Percentiles rank a stretch among this genome's conserved stretches.
Evolutionary conservation across 768 basidiomycete species (phyloP).

Genomic region (Calocybe indica): DNA sequence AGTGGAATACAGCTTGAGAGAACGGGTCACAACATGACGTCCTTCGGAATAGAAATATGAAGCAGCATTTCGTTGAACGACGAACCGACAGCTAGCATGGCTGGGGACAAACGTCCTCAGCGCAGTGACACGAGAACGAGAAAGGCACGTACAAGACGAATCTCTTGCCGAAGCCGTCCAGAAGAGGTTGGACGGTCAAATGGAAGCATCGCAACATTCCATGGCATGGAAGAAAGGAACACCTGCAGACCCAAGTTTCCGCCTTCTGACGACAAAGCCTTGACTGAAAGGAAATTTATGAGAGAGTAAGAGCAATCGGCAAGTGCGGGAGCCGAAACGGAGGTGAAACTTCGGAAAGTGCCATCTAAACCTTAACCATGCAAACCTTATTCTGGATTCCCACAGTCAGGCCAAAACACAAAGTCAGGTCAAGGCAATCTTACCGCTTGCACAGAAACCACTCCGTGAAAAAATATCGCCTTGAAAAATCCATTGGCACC

Average conservation of each 20-base stretch:
- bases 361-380: too few relatives aligned
- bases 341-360: constrained; percentile 4
- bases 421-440: constrained; percentile 12
- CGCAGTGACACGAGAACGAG: too few relatives aligned
- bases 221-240: constrained; percentile 40
- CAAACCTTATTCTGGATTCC: constrained; percentile 15
- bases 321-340: constrained; percentile 15
- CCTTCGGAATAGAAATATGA: too few relatives aligned
- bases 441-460: constrained; percentile 8
- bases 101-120: too few relatives aligned
- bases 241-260: constrained; percentile 2
- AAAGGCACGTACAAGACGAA: constrained; percentile 14
- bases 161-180: constrained; percentile 29
- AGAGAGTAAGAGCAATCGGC: constrained; percentile 8
- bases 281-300: too few relatives aligned
- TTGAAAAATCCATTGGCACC: constrained; percentile 97
- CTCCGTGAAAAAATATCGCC: constrained; percentile 44
- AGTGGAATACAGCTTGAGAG: too few relatives aligned
- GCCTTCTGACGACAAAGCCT: not conserved
- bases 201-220: constrained; percentile 78
- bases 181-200: constrained; percentile 39
- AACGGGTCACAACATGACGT: too few relatives aligned
- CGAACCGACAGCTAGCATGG: too few relatives aligned
- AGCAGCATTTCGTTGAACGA: too few relatives aligned
- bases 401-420: constrained; percentile 30